A percentile compares a stretch with the other conserved stretches of the same genome.
phyloP scores from a whole-genome alignment of 345 rosid genomes.

The Populus nigra region DNA sequence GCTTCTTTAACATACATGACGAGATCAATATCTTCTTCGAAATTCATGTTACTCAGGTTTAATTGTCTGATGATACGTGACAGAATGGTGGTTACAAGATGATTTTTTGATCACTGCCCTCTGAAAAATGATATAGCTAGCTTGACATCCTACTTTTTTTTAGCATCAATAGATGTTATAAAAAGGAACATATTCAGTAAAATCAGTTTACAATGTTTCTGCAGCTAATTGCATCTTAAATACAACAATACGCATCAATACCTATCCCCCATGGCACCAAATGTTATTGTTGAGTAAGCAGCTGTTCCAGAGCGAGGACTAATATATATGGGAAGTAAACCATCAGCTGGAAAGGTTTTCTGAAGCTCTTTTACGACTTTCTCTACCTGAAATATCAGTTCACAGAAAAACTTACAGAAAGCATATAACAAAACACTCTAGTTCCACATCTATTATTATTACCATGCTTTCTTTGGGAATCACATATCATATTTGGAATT shows the following conservation, averaged over 20 bases:
- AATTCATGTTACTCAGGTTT: not conserved
- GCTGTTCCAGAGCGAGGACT: conserved; percentile 54
- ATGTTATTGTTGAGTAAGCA: conserved; percentile 72
- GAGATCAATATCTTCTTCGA: not conserved
- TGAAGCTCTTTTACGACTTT: conserved; percentile 62
- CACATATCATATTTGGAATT: not conserved
- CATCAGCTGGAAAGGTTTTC: conserved; percentile 83
- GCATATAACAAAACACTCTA: not conserved
- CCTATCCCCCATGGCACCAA: conserved; percentile 99
- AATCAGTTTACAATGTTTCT: not conserved
- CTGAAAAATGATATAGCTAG: no score
- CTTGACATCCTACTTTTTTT: not conserved
- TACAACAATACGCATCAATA: conserved; percentile 16
- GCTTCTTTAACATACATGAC: not conserved
- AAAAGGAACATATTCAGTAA: no score
- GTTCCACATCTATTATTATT: not conserved
- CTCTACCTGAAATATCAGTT: conserved; percentile 59
- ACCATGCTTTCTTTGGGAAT: not conserved
- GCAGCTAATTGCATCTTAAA: not conserved
- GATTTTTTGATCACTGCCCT: not conserved
- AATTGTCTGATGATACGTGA: not conserved
- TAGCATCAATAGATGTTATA: not conserved
- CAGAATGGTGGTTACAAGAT: not conserved
- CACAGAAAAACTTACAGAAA: not conserved
- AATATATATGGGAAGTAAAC: conserved; percentile 88